Conservation (phyloP, 805 yeast genomes). For the Cyberlindnera xylosilytica region DNA sequence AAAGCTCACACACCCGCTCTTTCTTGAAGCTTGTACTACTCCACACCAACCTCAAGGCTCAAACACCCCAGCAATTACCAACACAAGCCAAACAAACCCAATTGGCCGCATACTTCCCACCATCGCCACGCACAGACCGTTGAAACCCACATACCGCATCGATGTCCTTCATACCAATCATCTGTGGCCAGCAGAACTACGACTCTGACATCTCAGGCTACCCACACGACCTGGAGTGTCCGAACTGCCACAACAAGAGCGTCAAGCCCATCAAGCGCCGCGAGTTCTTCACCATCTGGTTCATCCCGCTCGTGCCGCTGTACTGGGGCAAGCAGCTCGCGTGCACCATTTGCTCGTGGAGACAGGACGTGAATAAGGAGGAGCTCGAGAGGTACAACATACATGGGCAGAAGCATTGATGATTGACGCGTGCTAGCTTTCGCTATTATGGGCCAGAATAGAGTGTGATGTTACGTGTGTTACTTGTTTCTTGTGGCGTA, state of each 20-base stretch:
- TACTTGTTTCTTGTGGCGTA: too few species aligned
- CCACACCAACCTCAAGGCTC: too few species aligned
- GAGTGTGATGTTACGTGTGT: too few species aligned
- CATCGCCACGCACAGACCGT: too few species aligned
- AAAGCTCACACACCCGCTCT: too few species aligned
- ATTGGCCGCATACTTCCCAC: too few species aligned
- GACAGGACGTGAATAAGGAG: conserved; percentile 33
- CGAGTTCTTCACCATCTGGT: conserved; percentile 52
- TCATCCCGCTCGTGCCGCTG: conserved; percentile 52
- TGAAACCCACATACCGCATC: too few species aligned
- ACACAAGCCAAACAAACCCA: too few species aligned
- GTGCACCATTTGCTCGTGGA: conserved; percentile 51
- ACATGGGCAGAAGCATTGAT: background rate
- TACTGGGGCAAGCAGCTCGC: conserved; percentile 49
- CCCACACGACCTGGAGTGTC: conserved; percentile 40
- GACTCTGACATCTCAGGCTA: conserved; percentile 25
- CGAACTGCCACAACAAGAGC: conserved; percentile 55
- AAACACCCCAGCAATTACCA: too few species aligned
- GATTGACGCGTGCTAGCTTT: too few species aligned
- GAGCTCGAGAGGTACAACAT: conserved; percentile 30
- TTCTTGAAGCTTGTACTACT: too few species aligned
- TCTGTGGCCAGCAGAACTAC: conserved; percentile 33
- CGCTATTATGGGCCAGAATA: too few species aligned
- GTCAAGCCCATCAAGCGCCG: conserved; percentile 51
- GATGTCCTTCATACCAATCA: conserved; percentile 24